Evolutionary conservation across 163 green algal species (phyloP).

Genomic region (Coccomyxa subellipsoidea): DNA sequence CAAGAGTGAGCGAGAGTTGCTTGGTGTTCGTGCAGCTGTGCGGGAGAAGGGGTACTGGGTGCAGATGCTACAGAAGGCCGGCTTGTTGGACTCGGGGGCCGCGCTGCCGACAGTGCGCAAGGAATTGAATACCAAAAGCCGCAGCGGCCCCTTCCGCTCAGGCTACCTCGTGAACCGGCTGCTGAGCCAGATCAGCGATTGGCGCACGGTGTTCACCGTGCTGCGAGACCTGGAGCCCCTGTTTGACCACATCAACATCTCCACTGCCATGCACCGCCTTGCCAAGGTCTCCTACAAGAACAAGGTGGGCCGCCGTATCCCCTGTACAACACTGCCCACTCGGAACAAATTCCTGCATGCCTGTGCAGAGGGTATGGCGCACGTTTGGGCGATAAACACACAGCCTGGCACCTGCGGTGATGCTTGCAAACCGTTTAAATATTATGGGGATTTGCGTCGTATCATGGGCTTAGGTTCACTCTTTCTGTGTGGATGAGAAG

Average conservation of each 20-base stretch:
- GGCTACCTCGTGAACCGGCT: neutral
- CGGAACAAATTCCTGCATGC: no score
- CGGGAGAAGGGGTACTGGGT: neutral
- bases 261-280: conserved; percentile 4
- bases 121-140: neutral
- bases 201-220: neutral
- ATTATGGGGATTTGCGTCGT: no score
- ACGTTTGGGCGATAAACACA: no score
- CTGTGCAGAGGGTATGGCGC: no score
- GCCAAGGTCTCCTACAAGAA: neutral
- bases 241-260: neutral
- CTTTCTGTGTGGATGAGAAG: no score
- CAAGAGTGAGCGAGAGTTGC: neutral
- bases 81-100: neutral
- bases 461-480: no score
- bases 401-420: no score
- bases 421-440: no score
- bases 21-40: neutral
- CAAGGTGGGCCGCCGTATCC: neutral
- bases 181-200: neutral
- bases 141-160: neutral
- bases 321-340: no score
- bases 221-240: conserved; percentile 2
- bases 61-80: neutral
- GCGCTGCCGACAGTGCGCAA: neutral